Evolutionary conservation across 2,329 filamentous ascomycete genomes (phyloP).

Genomic region (Eurotiales sp.): DNA sequence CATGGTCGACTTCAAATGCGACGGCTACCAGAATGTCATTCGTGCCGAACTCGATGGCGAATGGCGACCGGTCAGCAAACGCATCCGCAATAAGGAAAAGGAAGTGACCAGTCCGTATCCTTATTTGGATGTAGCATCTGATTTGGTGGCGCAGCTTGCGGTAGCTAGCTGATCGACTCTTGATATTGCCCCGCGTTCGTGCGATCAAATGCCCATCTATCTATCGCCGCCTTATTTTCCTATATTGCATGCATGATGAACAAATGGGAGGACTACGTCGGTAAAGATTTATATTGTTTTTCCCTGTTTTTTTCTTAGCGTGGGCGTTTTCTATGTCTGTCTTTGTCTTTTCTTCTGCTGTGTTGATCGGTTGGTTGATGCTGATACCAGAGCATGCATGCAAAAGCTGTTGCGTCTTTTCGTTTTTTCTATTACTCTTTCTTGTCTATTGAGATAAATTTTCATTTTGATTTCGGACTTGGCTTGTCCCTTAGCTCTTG

Average conservation of each 20-base stretch:
- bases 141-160: constrained; percentile 87
- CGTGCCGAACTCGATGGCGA: constrained; percentile 44
- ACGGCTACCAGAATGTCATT: constrained; percentile 88
- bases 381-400: too few species aligned
- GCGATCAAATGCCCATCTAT: not conserved
- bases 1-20: constrained; percentile 97
- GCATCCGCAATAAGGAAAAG: constrained; percentile 71
- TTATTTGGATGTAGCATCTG: constrained; percentile 88
- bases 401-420: too few species aligned
- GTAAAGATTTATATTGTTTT: not conserved
- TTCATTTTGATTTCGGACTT: too few species aligned
- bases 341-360: too few species aligned
- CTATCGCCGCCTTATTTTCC: not conserved
- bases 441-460: too few species aligned
- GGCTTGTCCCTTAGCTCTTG: too few species aligned
- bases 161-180: constrained; percentile 53
- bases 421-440: too few species aligned
- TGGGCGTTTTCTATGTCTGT: not conserved
- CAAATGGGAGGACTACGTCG: not conserved
- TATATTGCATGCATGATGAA: not conserved
- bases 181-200: too few species aligned
- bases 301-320: not conserved
- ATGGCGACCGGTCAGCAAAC: constrained; percentile 49
- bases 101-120: constrained; percentile 93
- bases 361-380: too few species aligned